Conservation (phyloP, 768 basidiomycete genomes). For the Macrolepiota fuliginosa region DNA sequence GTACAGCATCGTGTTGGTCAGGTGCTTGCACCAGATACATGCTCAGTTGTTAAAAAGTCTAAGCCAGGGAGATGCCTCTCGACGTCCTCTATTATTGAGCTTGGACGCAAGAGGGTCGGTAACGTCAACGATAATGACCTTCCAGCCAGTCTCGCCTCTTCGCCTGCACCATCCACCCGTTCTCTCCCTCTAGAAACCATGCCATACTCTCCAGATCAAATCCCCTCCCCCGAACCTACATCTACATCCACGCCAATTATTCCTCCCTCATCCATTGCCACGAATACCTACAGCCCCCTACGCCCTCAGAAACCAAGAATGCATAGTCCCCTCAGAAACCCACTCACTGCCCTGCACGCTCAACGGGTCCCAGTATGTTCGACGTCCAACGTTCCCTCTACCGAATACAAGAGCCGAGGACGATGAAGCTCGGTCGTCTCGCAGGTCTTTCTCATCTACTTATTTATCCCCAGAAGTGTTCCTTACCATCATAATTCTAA, state of each 20-base stretch:
- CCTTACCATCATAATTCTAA: slow-evolving; percentile 30
- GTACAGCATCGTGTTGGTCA: slow-evolving; percentile 73
- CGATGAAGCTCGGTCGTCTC: slow-evolving; percentile 75
- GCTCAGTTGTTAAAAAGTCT: slow-evolving; percentile 73
- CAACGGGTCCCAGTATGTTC: slow-evolving; percentile 64
- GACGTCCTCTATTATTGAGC: slow-evolving; percentile 98
- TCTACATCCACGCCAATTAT: slow-evolving; percentile 12
- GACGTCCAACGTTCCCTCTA: slow-evolving; percentile 82
- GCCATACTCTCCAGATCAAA: not conserved
- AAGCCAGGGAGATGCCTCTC: slow-evolving; percentile 98
- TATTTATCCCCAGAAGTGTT: not conserved
- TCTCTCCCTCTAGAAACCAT: slow-evolving; percentile 11
- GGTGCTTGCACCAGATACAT: slow-evolving; percentile 79
- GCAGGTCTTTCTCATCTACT: slow-evolving; percentile 52
- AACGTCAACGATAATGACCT: slow-evolving; percentile 97
- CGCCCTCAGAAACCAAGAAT: slow-evolving; percentile 12
- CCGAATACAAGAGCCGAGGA: slow-evolving; percentile 80
- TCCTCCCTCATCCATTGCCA: slow-evolving; percentile 9
- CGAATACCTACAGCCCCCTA: slow-evolving; percentile 15
- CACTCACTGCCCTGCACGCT: slow-evolving; percentile 45
- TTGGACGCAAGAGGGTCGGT: slow-evolving; percentile 93
- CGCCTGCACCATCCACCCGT: slow-evolving; percentile 13
- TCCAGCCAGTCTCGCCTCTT: slow-evolving; percentile 98
- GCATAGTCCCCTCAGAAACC: slow-evolving; percentile 21
- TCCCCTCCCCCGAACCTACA: not conserved